Evolutionary conservation across 2,329 filamentous ascomycete species (phyloP), one percentile per base, ranked within the genome.

Genomic region (Calonectria crousiana): DNA sequence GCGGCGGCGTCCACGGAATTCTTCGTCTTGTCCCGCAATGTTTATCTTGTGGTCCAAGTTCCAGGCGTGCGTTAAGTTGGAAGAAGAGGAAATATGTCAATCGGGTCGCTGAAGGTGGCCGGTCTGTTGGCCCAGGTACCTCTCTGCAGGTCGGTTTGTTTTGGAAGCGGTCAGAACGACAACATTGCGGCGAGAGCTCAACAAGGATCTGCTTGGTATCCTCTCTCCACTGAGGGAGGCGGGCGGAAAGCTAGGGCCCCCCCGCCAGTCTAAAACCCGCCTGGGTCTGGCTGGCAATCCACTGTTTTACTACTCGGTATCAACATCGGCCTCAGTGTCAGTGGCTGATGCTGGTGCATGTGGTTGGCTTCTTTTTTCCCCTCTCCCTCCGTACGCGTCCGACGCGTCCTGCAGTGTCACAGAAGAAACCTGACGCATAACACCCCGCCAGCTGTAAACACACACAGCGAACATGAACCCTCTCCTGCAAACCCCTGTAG

Each of bases 121-220:
- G 62, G 67, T 67, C 56, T 67, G 69, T 72, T 72, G 69, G 69
- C 69, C 69, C 64, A 67, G 64, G 69, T 44, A 51, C 67, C 69
- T 60, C 18, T 44, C 41, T 44, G 67, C 52, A 62, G 53, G 69
- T 16, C 28, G 66, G 68, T 62, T 72, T 66, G 51, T 60, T 72
- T 71, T 65, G 47, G 60, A 67, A 67, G 69, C 69, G 69, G 69
- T 72, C 62, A 72, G 64, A 30, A 62, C 44, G 68, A 72, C 52
- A 67, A 72, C 69, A 62, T 8, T n/a, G 38, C 52, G 49, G 67
- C 38, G 30, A 44, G 32, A 20, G 28, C 52, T 52, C 67, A 53
- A 18, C 41, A n/a, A 30, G 44, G 32, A 52, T 62, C 44, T 64
- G n/a, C 67, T 38, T 16, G n/a, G 30, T 41, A 44, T 36, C 60